Evolutionary conservation across 768 basidiomycete species (phyloP).

Genomic region (Termitomyces titanicus): DNA sequence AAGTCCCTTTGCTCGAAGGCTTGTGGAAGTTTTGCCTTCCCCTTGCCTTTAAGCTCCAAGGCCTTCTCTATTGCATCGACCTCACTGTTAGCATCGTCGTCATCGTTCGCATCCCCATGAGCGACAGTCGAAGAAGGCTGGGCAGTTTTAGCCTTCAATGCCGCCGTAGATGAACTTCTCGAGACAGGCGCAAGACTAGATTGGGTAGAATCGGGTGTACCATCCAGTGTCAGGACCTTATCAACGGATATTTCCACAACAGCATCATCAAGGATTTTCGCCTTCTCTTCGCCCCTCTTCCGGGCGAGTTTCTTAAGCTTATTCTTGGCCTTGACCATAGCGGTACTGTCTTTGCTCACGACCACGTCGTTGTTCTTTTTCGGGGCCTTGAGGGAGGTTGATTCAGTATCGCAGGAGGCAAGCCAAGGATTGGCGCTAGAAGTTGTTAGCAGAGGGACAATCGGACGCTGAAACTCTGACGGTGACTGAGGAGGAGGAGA

Average conservation of each 20-base stretch:
- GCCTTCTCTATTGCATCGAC: slow-evolving; percentile 64
- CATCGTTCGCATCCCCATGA: slow-evolving; percentile 45
- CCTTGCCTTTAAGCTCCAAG: slow-evolving; percentile 38
- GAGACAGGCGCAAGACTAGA: slow-evolving; percentile 26
- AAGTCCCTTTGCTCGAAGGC: slow-evolving; percentile 91
- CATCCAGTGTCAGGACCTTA: slow-evolving; percentile 37
- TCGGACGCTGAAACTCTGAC: slow-evolving; percentile 6
- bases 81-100: slow-evolving; percentile 61
- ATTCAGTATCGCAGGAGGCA: slow-evolving; percentile 26
- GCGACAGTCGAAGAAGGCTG: slow-evolving; percentile 20
- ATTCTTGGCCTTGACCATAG: slow-evolving; percentile 64
- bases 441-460: slow-evolving; percentile 11
- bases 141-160: slow-evolving; percentile 33
- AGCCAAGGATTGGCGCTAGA: slow-evolving; percentile 80
- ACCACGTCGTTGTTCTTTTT: slow-evolving; percentile 74
- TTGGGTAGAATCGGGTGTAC: slow-evolving; percentile 34
- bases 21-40: slow-evolving; percentile 41
- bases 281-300: slow-evolving; percentile 55
- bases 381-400: slow-evolving; percentile 36
- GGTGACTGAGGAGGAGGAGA: slow-evolving; percentile 40
- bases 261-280: slow-evolving; percentile 69
- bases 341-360: slow-evolving; percentile 63
- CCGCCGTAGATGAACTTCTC: slow-evolving; percentile 7
- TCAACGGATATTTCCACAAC: slow-evolving; percentile 71
- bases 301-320: slow-evolving; percentile 63